phyloP scores from a whole-genome alignment of 2,329 filamentous ascomycete genomes.

The Orbilia oligospora region DNA sequence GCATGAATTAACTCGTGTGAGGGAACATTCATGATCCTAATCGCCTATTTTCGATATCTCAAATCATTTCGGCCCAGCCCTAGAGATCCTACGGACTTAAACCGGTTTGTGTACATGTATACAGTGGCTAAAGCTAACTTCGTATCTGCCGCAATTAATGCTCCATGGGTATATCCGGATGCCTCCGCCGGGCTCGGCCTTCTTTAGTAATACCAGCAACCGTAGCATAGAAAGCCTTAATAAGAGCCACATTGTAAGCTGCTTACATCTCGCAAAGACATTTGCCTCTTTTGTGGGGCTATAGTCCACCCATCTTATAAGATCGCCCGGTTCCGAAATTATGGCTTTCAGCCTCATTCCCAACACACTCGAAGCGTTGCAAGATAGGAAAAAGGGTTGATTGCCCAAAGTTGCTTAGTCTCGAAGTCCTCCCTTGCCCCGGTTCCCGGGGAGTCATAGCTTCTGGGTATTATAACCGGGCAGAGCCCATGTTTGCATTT shows the following conservation, averaged over 20 bases:
- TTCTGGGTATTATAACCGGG: constrained; percentile 1
- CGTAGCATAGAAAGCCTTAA: constrained; percentile 18
- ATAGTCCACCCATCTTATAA: constrained; percentile 46
- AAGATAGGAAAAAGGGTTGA: constrained; percentile 14
- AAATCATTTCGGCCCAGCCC: constrained; percentile 31
- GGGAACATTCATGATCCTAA: not conserved
- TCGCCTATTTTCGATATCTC: constrained; percentile 33
- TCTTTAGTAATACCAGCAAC: constrained; percentile 38
- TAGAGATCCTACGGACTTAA: constrained; percentile 7
- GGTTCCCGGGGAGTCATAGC: not conserved
- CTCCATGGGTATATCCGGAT: constrained; percentile 17
- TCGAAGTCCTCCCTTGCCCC: too few relatives aligned
- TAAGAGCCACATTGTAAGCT: constrained; percentile 19
- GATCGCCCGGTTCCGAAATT: constrained; percentile 56
- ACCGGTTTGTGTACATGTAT: not conserved
- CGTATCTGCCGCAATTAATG: constrained; percentile 22
- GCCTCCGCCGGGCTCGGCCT: not conserved
- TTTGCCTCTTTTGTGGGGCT: constrained; percentile 41
- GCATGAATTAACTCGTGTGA: not conserved
- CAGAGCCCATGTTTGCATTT: constrained; percentile 37
- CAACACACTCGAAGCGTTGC: constrained; percentile 29
- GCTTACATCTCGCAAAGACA: constrained; percentile 23
- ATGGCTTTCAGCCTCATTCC: constrained; percentile 42
- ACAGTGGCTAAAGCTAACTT: not conserved
- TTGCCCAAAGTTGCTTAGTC: constrained; percentile 44